phyloP scores from a whole-genome alignment of 371 early-diverging fungal species.

The Mucor indicus region DNA sequence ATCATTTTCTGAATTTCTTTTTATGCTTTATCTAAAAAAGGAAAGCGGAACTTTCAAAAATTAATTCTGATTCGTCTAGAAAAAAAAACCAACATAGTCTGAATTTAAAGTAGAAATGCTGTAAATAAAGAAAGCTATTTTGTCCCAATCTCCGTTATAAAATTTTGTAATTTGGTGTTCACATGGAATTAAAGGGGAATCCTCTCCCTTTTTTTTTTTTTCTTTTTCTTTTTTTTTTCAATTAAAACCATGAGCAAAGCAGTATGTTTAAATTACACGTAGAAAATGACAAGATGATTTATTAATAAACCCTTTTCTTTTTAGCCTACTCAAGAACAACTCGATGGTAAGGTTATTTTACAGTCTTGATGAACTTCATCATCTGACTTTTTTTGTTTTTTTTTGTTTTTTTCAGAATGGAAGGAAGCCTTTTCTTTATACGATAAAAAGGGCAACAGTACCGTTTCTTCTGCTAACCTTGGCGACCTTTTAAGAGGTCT shows the following conservation, averaged over 20 bases:
- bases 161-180: no score
- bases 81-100: no score
- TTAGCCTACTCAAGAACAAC: slow-evolving; percentile 53
- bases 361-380: background rate
- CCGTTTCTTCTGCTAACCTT: slow-evolving; percentile 66
- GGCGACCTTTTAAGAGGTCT: slow-evolving; percentile 82
- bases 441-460: slow-evolving; percentile 92
- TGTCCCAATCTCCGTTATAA: no score
- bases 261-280: slow-evolving; percentile 9
- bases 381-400: background rate
- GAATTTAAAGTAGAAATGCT: no score
- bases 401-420: slow-evolving; percentile 54
- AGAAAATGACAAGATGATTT: background rate
- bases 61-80: no score
- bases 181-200: no score
- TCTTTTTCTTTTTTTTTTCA: background rate
- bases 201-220: slow-evolving; percentile 1
- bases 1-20: no score
- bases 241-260: slow-evolving; percentile 25
- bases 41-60: no score
- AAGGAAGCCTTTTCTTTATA: slow-evolving; percentile 86
- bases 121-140: no score
- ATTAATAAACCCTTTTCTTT: background rate
- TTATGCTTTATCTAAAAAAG: no score
- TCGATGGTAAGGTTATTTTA: slow-evolving; percentile 32